Conservation (phyloP, 2,329 filamentous ascomycete species). For the Fonsecaea nubica region DNA sequence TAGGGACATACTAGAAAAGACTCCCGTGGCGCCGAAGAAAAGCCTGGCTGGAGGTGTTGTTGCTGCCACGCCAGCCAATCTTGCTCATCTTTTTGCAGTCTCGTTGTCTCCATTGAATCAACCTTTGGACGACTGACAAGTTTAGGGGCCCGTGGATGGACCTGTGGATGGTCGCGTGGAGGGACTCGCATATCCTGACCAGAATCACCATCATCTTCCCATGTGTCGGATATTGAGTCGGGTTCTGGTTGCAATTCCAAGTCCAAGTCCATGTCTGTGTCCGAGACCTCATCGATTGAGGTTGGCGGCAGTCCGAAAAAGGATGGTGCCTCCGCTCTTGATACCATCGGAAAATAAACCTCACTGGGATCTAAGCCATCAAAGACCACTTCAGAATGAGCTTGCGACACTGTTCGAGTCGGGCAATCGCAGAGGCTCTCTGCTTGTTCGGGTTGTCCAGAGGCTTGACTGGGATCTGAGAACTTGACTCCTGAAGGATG, state of each 20-base stretch:
- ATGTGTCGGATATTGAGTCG: background rate
- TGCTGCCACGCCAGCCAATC: conserved; percentile 24
- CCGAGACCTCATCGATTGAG: background rate
- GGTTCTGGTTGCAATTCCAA: background rate
- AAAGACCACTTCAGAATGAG: conserved; percentile 19
- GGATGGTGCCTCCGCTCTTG: conserved; percentile 17
- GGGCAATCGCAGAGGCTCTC: conserved; percentile 14
- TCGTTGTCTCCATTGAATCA: background rate
- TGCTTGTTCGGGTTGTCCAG: background rate
- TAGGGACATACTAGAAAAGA: background rate
- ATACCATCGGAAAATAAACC: conserved; percentile 31
- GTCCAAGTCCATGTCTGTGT: background rate
- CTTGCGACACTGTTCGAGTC: conserved; percentile 14
- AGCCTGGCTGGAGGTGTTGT: background rate
- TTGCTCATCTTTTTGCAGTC: conserved; percentile 12
- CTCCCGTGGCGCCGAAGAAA: background rate
- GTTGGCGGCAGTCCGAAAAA: conserved; percentile 28
- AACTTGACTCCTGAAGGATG: background rate
- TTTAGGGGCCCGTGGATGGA: background rate
- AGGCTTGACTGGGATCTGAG: background rate
- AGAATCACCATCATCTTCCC: background rate
- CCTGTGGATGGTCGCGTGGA: too few relatives aligned
- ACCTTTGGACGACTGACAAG: background rate
- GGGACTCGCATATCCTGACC: background rate
- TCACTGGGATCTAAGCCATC: conserved; percentile 19